These are phyloP conservation scores for Coniochaeta hoffmannii DNA, from an alignment of 2,329 filamentous ascomycete genomes.

Conservation along the genomic window DNA sequence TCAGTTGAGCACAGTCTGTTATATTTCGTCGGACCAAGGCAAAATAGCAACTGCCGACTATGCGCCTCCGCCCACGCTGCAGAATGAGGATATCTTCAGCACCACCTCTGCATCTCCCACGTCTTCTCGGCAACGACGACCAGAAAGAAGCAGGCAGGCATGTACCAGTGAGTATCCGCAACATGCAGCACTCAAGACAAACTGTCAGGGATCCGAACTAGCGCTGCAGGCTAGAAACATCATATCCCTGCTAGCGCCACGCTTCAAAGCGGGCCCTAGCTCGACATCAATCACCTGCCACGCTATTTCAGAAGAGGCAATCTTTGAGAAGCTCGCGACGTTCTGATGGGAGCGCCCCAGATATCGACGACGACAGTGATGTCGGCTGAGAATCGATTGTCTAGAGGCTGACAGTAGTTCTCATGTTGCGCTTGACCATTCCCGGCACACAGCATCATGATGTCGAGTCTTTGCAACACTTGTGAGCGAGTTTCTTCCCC, in stretches of 20 bases:
- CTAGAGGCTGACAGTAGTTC: too few relatives aligned
- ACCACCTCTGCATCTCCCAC: not conserved
- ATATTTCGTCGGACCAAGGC: too few relatives aligned
- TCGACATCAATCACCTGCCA: not conserved
- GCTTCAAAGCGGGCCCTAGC: not conserved
- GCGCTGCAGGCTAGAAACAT: not conserved
- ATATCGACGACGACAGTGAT: too few relatives aligned
- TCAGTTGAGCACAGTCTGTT: too few relatives aligned
- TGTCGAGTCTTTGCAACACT: not conserved
- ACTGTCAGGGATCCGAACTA: not conserved
- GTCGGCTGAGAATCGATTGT: too few relatives aligned
- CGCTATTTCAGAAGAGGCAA: not conserved
- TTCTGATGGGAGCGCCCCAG: too few relatives aligned
- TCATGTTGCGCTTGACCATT: too few relatives aligned
- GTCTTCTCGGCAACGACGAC: not conserved
- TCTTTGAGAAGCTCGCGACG: not conserved
- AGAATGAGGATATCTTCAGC: not conserved
- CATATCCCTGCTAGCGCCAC: not conserved
- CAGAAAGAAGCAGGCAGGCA: not conserved
- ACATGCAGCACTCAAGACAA: not conserved
- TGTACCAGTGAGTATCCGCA: not conserved
- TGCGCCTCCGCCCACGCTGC: too few relatives aligned
- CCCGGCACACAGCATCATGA: not conserved
- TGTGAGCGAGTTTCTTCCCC: not conserved
- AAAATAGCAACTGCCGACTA: too few relatives aligned